phyloP scores from a whole-genome alignment of 495 filamentous ascomycete genomes.

The Podospora sp. region DNA sequence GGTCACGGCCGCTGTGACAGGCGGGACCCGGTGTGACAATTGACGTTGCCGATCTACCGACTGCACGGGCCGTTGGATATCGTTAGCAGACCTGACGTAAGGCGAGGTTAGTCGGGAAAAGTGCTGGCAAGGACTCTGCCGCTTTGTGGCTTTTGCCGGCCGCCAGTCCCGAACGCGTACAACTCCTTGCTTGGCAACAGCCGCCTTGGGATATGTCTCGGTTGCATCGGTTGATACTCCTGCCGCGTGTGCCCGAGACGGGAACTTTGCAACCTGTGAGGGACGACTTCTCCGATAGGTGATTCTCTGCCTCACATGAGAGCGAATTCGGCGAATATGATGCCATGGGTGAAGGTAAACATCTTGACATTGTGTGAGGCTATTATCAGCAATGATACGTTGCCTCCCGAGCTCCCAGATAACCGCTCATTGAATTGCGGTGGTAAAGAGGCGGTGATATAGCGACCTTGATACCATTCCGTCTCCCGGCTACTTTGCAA shows the following conservation, averaged over 20 bases:
- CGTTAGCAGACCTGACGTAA: background rate
- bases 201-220: background rate
- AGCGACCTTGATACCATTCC: background rate
- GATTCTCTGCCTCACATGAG: too few relatives aligned
- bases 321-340: too few relatives aligned
- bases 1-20: background rate
- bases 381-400: too few relatives aligned
- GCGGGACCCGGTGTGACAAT: background rate
- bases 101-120: background rate
- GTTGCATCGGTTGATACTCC: background rate
- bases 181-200: background rate
- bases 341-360: too few relatives aligned
- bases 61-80: background rate
- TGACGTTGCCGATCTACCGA: background rate
- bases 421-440: too few relatives aligned
- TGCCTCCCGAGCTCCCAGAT: too few relatives aligned
- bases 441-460: background rate
- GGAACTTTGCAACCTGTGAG: background rate
- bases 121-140: background rate
- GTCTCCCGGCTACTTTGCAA: background rate
- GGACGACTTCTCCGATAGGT: too few relatives aligned
- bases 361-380: too few relatives aligned
- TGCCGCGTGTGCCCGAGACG: background rate
- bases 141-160: background rate
- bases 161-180: background rate